Evolutionary conservation across 108 stramenopile genomes (phyloP), one percentile per base, ranked within the genome.

Genomic region (Pseudonitzschia pungens): DNA sequence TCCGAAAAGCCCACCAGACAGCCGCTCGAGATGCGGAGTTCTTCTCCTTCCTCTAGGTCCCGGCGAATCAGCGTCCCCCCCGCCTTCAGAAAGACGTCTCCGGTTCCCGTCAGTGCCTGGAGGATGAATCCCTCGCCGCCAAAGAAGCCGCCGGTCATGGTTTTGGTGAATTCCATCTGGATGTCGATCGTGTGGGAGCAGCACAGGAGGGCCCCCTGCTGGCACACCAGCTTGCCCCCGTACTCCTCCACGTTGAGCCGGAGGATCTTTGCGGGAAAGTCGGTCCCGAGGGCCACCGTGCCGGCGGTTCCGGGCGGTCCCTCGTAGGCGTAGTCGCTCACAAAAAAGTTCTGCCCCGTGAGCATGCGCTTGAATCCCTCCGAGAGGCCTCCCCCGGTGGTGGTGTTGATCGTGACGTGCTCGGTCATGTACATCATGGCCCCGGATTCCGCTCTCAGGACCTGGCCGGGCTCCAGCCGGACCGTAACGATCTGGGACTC

Each of bases 391-490:
- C 80, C 83, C 14, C 96, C 96, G 31, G 91, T 81, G n/a, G 88
- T 88, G 31, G 96, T 97, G 43, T 96, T 90, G 92, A 97, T 95
- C 63, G 84, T 57, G 0, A 97, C 83, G 2, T 93, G 92, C 27
- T 93, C 79, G 24, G 92, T 95, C 94, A 97, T 94, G 86, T 88
- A 95, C 71, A 97, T 75, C 86, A 97, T 92, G 42, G 92, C 92
- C 0, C 96, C 96, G 53, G 86, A 81, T 65, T 97, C 96, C 21
- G 96, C 94, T 33, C 94, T 78, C 8, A 97, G 71, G 7, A 90
- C 85, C 77, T 97, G 94, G 33, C 83, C 83, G 20, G 93, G 94
- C 65, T 87, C 84, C 20, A 92, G 68, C 4, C 63, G 63, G 28
- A 92, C 74, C 27, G 88, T 86, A 10, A 89, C 86, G 68, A 92